Percentiles rank a stretch among this genome's conserved stretches.
phyloP scores from a whole-genome alignment of 495 filamentous ascomycete genomes.

The Talaromyces nanjingensis region DNA sequence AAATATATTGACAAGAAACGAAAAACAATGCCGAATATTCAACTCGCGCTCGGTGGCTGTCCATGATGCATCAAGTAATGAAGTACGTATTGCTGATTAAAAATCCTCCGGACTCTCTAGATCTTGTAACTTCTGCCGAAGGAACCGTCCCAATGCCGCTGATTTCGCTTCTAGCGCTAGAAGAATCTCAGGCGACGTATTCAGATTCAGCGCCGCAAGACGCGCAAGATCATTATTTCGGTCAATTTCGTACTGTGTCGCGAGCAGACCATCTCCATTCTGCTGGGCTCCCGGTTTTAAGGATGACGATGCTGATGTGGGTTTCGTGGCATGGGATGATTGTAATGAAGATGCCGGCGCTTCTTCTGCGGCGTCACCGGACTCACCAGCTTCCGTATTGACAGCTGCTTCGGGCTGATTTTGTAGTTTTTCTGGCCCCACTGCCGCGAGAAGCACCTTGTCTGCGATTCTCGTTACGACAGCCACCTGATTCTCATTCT shows the following conservation, averaged over 20 bases:
- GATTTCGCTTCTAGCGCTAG: conserved; percentile 41
- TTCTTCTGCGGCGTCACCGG: conserved; percentile 12
- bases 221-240: conserved; percentile 34
- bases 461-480: conserved; percentile 41
- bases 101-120: conserved; percentile 42
- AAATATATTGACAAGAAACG: neutral
- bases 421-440: conserved; percentile 31
- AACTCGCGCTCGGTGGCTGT: neutral
- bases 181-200: conserved; percentile 33
- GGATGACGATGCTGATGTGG: conserved; percentile 11
- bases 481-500: conserved; percentile 38
- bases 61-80: neutral
- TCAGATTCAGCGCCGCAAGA: conserved; percentile 35
- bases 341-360: neutral
- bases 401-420: neutral
- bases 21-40: neutral
- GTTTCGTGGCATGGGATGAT: conserved; percentile 6
- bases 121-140: conserved; percentile 36
- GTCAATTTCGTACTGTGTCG: conserved; percentile 37
- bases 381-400: conserved; percentile 7
- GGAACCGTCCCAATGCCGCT: conserved; percentile 35
- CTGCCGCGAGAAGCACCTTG: conserved; percentile 38
- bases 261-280: conserved; percentile 22
- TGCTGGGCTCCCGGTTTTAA: conserved; percentile 3
- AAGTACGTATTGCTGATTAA: conserved; percentile 11